Evolutionary conservation across 139 green algal genomes (phyloP).

Genomic region (Zygnema circumcarinatum): DNA sequence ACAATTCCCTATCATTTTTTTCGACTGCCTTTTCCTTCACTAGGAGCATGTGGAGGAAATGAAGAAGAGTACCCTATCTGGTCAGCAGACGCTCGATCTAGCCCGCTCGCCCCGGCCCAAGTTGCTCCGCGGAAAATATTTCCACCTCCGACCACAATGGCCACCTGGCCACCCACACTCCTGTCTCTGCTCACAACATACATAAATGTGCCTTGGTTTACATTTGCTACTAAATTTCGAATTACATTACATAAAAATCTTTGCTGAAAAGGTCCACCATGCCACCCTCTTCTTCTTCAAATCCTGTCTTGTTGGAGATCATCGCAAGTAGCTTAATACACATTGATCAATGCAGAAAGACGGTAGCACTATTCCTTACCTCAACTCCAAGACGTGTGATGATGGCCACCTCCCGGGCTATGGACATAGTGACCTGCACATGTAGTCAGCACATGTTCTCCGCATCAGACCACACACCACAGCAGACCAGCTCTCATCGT

Average conservation of each 20-base stretch:
- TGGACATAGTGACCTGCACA: slow-evolving; percentile 38
- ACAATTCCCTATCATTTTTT: background rate
- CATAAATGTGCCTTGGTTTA: slow-evolving; percentile 4
- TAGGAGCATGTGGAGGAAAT: background rate
- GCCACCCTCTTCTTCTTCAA: slow-evolving; percentile 64
- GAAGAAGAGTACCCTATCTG: slow-evolving; percentile 78
- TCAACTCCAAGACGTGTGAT: slow-evolving; percentile 84
- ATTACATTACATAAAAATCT: background rate
- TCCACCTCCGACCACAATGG: slow-evolving; percentile 92
- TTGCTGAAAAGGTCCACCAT: slow-evolving; percentile 53
- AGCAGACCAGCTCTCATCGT: background rate
- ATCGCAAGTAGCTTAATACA: too few species aligned
- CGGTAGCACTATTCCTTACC: too few species aligned
- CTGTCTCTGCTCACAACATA: background rate
- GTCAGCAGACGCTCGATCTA: slow-evolving; percentile 93
- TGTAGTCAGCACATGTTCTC: too few species aligned
- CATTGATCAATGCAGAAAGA: too few species aligned
- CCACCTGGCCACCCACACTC: too few species aligned
- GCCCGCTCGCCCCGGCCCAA: slow-evolving; percentile 72
- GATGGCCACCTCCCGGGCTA: slow-evolving; percentile 45
- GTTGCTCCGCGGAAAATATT: slow-evolving; percentile 95
- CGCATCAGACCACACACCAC: too few species aligned
- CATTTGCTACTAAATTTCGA: background rate
- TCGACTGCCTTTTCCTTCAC: background rate
- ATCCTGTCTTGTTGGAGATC: too few species aligned